Evolutionary conservation across 2,329 filamentous ascomycete genomes (phyloP).

Genomic region (Ustulina deusta): DNA sequence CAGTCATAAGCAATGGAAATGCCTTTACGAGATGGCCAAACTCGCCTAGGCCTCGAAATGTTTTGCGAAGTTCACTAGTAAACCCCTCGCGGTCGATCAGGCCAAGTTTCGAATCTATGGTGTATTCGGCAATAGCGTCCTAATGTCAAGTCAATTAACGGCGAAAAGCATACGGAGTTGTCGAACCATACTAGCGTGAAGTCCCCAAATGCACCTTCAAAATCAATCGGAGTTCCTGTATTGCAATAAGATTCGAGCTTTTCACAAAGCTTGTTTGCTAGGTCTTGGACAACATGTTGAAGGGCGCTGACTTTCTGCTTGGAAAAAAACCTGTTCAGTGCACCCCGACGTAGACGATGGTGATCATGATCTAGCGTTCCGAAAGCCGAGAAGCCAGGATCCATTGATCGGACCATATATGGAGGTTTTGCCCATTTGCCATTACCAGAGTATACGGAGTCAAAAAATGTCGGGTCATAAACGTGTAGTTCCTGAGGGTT

Average conservation of each 20-base stretch:
- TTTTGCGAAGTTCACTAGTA: slow-evolving; percentile 2
- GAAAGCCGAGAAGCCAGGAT: slow-evolving; percentile 9
- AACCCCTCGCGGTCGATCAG: slow-evolving; percentile 1
- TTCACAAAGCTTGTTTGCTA: slow-evolving; percentile 11
- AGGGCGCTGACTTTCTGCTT: slow-evolving; percentile 20
- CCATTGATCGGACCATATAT: slow-evolving; percentile 1
- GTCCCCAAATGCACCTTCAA: slow-evolving; percentile 12
- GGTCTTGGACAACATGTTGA: slow-evolving; percentile 12
- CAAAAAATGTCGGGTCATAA: slow-evolving; percentile 21
- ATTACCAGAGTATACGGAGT: slow-evolving; percentile 8
- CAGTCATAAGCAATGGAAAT: neutral
- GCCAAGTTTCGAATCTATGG: slow-evolving; percentile 9
- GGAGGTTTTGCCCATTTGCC: slow-evolving; percentile 20
- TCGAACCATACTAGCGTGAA: slow-evolving; percentile 12
- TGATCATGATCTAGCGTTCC: slow-evolving; percentile 19
- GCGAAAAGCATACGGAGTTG: neutral
- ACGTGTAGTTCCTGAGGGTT: slow-evolving; percentile 26
- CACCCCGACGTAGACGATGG: slow-evolving; percentile 19
- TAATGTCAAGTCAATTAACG: neutral
- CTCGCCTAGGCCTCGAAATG: slow-evolving; percentile 4
- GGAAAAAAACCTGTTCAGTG: slow-evolving; percentile 19
- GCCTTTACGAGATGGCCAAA: slow-evolving; percentile 12
- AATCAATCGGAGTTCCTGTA: slow-evolving; percentile 18
- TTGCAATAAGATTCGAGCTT: slow-evolving; percentile 8
- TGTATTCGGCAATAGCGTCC: slow-evolving; percentile 18